These are phyloP conservation scores for Cutaneotrichosporon cutaneum DNA, from an alignment of 1,284 basidiomycete genomes.

Conservation along the genomic window DNA sequence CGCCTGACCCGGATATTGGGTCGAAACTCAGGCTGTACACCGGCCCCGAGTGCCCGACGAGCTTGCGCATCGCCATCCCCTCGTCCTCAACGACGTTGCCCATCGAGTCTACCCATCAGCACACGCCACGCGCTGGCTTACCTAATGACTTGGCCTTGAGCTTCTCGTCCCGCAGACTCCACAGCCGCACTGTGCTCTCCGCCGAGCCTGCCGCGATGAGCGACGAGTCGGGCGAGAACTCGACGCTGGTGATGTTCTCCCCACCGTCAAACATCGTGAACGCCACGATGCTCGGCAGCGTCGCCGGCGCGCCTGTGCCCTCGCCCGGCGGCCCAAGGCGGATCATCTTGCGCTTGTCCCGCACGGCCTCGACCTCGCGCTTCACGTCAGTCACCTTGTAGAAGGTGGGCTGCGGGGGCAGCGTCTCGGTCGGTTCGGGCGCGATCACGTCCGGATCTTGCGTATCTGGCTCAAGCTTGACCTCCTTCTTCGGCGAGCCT, in stretches of 20 bases:
- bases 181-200: constrained; percentile 92
- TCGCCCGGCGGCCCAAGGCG: constrained; percentile 65
- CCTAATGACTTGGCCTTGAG: constrained; percentile 63
- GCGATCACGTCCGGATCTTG: constrained; percentile 37
- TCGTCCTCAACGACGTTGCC: constrained; percentile 63
- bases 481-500: constrained; percentile 26
- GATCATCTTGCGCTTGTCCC: constrained; percentile 87
- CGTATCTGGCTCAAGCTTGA: constrained; percentile 39
- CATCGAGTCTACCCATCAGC: constrained; percentile 56
- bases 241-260: constrained; percentile 80
- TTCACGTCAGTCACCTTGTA: constrained; percentile 88
- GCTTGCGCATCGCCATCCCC: constrained; percentile 78
- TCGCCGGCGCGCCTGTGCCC: constrained; percentile 27
- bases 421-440: constrained; percentile 41
- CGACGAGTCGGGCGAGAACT: constrained; percentile 87
- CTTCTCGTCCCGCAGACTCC: constrained; percentile 92
- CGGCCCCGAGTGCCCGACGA: constrained; percentile 94
- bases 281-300: constrained; percentile 81
- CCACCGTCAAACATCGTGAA: constrained; percentile 89
- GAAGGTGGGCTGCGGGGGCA: constrained; percentile 43
- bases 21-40: constrained; percentile 95
- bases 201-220: constrained; percentile 95
- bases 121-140: too few relatives aligned
- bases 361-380: constrained; percentile 83
- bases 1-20: constrained; percentile 79